A percentile compares a stretch with the other conserved stretches of the same genome.
phyloP scores from a whole-genome alignment of 164 flowering plant genomes.

The Vitis rotundifolia region DNA sequence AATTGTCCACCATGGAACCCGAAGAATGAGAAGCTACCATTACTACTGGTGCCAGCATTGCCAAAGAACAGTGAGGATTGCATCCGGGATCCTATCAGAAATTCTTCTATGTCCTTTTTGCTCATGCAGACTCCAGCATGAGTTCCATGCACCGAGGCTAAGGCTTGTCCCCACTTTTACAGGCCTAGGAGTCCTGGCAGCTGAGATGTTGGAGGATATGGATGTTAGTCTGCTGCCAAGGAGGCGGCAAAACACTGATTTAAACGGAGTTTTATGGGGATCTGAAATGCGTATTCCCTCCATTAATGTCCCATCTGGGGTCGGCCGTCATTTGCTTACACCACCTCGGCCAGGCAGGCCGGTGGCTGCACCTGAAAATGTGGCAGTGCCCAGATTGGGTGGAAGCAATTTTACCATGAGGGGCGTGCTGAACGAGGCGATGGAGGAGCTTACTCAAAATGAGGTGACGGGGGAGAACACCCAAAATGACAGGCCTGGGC shows the following conservation, averaged over 20 bases:
- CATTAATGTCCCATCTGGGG: constrained; percentile 17
- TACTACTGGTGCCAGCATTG: constrained; percentile 53
- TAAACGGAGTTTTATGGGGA: constrained; percentile 7
- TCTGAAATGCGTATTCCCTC: constrained; percentile 3
- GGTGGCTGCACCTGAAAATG: not conserved
- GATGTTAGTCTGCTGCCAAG: constrained; percentile 29
- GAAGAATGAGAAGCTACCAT: constrained; percentile 42
- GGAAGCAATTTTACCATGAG: not conserved
- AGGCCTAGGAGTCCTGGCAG: constrained; percentile 5
- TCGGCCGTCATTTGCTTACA: constrained; percentile 24
- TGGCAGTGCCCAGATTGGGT: not conserved
- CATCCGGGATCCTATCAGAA: constrained; percentile 18
- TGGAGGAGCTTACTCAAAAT: not conserved
- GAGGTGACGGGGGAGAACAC: constrained; percentile 10
- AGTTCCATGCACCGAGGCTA: constrained; percentile 37
- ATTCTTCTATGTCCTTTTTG: constrained; percentile 38
- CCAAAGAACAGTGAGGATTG: constrained; percentile 31
- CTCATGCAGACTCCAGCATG: constrained; percentile 17
- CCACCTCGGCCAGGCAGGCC: constrained; percentile 10
- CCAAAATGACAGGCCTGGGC: constrained; percentile 25
- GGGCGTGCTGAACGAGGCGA: not conserved
- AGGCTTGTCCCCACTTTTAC: not conserved
- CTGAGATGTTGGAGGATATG: constrained; percentile 27
- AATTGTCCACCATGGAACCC: constrained; percentile 31
- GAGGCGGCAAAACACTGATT: not conserved